phyloP scores from a whole-genome alignment of 345 rosid genomes.

The Raphanus sativus region DNA sequence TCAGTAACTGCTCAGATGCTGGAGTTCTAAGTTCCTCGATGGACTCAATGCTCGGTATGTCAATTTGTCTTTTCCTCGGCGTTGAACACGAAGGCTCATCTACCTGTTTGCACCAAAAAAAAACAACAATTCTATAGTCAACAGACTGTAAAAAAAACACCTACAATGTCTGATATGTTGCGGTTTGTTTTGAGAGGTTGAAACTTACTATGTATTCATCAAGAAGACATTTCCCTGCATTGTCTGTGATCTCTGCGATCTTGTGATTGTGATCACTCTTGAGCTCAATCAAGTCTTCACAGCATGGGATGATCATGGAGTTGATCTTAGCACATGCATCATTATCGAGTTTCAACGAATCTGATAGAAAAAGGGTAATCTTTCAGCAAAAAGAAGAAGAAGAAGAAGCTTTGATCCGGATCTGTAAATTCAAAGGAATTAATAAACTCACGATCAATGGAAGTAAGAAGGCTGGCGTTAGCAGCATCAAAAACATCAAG shows the following conservation, averaged over 20 bases:
- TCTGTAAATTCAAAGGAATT: neutral
- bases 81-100: slow-evolving; percentile 94
- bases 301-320: slow-evolving; percentile 83
- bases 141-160: neutral
- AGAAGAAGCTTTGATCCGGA: neutral
- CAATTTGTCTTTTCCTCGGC: slow-evolving; percentile 73
- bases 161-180: neutral
- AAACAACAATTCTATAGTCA: neutral
- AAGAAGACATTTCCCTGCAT: slow-evolving; percentile 88
- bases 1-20: slow-evolving; percentile 74
- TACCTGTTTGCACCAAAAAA: slow-evolving; percentile 47
- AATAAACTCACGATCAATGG: slow-evolving; percentile 69
- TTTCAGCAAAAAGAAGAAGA: neutral
- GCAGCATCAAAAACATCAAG: slow-evolving; percentile 64
- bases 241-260: slow-evolving; percentile 74
- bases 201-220: slow-evolving; percentile 74
- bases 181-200: neutral
- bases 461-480: slow-evolving; percentile 61
- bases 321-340: slow-evolving; percentile 79
- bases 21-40: slow-evolving; percentile 93
- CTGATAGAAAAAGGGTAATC: slow-evolving; percentile 40
- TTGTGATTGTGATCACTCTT: slow-evolving; percentile 85
- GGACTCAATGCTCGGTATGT: slow-evolving; percentile 69
- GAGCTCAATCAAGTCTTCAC: slow-evolving; percentile 73
- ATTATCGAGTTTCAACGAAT: slow-evolving; percentile 82